These are phyloP conservation scores for Thermomyces lanuginosus DNA, from an alignment of 2,329 filamentous ascomycete genomes.

Conservation along the genomic window DNA sequence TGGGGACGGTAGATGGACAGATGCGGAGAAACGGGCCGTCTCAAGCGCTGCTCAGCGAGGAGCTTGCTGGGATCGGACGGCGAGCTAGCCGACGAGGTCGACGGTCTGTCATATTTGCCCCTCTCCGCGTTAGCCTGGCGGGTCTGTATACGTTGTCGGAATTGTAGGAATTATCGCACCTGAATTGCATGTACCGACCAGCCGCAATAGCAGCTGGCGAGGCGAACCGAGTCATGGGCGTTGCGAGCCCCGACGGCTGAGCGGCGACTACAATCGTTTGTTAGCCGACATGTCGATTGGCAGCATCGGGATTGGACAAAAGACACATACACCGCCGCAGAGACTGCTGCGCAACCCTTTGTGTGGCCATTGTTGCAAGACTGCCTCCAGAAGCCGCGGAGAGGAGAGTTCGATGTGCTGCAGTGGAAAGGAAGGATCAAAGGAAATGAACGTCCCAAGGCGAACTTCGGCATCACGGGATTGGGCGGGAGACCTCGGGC, in stretches of 20 bases:
- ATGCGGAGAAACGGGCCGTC: slow-evolving; percentile 72
- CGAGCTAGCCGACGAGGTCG: slow-evolving; percentile 14
- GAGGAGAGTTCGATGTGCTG: slow-evolving; percentile 1
- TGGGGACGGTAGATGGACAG: slow-evolving; percentile 70
- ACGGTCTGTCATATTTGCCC: slow-evolving; percentile 14
- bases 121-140: slow-evolving; percentile 9
- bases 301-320: background rate
- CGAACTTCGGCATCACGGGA: slow-evolving; percentile 20
- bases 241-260: slow-evolving; percentile 27
- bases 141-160: slow-evolving; percentile 1
- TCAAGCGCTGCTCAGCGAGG: slow-evolving; percentile 64
- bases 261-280: slow-evolving; percentile 26
- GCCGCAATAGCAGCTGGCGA: slow-evolving; percentile 29
- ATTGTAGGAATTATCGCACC: slow-evolving; percentile 16
- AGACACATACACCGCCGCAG: slow-evolving; percentile 31
- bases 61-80: slow-evolving; percentile 32
- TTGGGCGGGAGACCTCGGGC: no score
- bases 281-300: slow-evolving; percentile 1
- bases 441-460: slow-evolving; percentile 12
- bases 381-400: no score
- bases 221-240: slow-evolving; percentile 27
- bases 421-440: slow-evolving; percentile 7
- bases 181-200: slow-evolving; percentile 28
- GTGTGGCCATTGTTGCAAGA: slow-evolving; percentile 34
- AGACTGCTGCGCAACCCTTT: slow-evolving; percentile 32